phyloP scores from a whole-genome alignment of 495 filamentous ascomycete genomes.

The Neurospora sp. region DNA sequence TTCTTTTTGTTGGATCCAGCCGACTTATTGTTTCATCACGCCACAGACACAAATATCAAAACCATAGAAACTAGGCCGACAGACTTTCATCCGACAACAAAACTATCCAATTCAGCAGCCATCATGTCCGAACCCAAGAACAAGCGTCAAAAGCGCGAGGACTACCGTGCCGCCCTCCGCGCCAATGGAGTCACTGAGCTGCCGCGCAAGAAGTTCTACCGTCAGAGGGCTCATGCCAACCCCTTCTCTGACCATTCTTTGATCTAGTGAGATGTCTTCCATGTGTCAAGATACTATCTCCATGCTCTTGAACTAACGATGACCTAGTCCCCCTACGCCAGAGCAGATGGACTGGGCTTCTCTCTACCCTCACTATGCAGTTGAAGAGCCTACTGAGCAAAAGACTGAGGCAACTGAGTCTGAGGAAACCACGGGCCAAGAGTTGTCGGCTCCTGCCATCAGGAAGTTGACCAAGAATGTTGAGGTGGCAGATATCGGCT shows the following conservation, averaged over 20 bases:
- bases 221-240: constrained; percentile 94
- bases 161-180: constrained; percentile 45
- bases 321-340: constrained; percentile 62
- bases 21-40: neutral
- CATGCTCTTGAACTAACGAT: neutral
- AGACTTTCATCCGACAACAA: neutral
- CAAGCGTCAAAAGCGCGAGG: constrained; percentile 65
- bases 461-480: constrained; percentile 53
- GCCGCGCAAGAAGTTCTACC: constrained; percentile 89
- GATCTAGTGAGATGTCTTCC: constrained; percentile 52
- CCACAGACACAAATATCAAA: neutral
- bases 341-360: constrained; percentile 83
- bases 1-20: neutral
- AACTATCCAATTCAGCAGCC: neutral
- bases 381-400: constrained; percentile 7
- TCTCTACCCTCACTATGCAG: constrained; percentile 65
- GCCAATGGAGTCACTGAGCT: constrained; percentile 31
- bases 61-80: neutral
- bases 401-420: constrained; percentile 4
- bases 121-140: constrained; percentile 44
- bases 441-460: constrained; percentile 4
- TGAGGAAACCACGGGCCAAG: constrained; percentile 5
- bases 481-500: constrained; percentile 95
- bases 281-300: neutral
- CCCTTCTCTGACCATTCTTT: constrained; percentile 90